phyloP scores from a whole-genome alignment of 75 land plant genomes.

The Pinus albicaulis region DNA sequence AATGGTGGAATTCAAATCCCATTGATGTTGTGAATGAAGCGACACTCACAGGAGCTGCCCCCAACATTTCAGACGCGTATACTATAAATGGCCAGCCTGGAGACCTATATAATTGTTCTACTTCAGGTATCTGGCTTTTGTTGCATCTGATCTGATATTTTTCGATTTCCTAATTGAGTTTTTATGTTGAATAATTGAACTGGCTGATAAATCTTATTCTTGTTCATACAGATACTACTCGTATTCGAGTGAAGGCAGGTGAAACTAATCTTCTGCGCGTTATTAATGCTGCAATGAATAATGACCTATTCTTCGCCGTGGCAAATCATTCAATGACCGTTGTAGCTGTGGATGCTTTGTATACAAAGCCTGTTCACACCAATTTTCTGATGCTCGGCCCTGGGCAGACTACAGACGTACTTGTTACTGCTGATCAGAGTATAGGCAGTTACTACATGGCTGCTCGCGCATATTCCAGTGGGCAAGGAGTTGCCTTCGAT shows the following conservation, averaged over 20 bases:
- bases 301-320: conserved; percentile 51
- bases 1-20: conserved; percentile 48
- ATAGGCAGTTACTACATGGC: conserved; percentile 54
- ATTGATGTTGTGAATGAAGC: conserved; percentile 19
- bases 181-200: neutral
- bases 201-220: neutral
- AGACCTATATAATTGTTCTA: conserved; percentile 31
- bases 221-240: conserved; percentile 23
- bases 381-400: conserved; percentile 43
- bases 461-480: conserved; percentile 24
- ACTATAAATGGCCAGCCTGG: conserved; percentile 54
- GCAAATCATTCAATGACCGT: conserved; percentile 67
- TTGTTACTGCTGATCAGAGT: conserved; percentile 37
- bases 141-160: too few species aligned
- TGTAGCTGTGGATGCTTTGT: conserved; percentile 59
- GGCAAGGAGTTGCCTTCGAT: conserved; percentile 12
- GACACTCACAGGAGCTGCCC: conserved; percentile 22
- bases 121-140: neutral
- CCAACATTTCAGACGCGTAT: conserved; percentile 33
- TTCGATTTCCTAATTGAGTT: too few species aligned
- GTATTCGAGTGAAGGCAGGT: conserved; percentile 36
- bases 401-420: conserved; percentile 68
- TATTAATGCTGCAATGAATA: conserved; percentile 69
- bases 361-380: conserved; percentile 43
- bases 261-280: conserved; percentile 64